These are phyloP conservation scores for Blastomyces percursus DNA, from an alignment of 2,329 filamentous ascomycete genomes.

Conservation along the genomic window DNA sequence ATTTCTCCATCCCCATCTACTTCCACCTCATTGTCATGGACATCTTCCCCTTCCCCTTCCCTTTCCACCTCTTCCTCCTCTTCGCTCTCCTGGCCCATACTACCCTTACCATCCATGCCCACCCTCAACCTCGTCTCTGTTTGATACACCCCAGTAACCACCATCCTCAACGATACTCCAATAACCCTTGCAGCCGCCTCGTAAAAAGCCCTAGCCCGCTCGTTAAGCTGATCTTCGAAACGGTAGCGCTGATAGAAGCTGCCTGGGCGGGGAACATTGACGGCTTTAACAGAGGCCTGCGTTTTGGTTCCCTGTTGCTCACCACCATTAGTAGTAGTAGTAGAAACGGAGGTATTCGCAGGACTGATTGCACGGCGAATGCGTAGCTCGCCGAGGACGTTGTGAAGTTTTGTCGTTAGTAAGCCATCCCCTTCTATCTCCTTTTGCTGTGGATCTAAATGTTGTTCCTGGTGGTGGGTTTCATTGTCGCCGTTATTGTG, in stretches of 20 bases:
- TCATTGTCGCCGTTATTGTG: background rate
- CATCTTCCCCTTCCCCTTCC: background rate
- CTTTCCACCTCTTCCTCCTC: constrained; percentile 12
- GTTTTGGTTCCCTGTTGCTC: background rate
- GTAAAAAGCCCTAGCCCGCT: constrained; percentile 39
- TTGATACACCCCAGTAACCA: constrained; percentile 41
- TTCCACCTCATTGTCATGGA: background rate
- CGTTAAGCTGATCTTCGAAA: constrained; percentile 37
- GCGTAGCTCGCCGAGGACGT: constrained; percentile 35
- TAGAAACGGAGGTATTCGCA: background rate
- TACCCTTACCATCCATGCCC: no score
- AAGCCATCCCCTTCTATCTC: constrained; percentile 22
- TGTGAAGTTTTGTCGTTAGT: constrained; percentile 28
- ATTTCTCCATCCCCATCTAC: constrained; percentile 12
- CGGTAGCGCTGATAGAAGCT: constrained; percentile 41
- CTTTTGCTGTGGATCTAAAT: background rate
- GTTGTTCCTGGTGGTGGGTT: constrained; percentile 1
- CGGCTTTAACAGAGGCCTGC: background rate
- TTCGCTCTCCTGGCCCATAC: constrained; percentile 20
- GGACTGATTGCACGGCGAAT: constrained; percentile 27
- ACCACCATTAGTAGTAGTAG: no score
- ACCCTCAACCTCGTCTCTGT: constrained; percentile 35
- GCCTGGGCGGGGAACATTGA: constrained; percentile 36
- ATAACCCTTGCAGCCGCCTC: constrained; percentile 40
- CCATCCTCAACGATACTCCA: constrained; percentile 40